A percentile compares a stretch with the other conserved stretches of the same genome.
These are phyloP conservation scores for Friedmanniomyces endolithicus DNA, from an alignment of 495 filamentous ascomycete species.

Conservation along the genomic window DNA sequence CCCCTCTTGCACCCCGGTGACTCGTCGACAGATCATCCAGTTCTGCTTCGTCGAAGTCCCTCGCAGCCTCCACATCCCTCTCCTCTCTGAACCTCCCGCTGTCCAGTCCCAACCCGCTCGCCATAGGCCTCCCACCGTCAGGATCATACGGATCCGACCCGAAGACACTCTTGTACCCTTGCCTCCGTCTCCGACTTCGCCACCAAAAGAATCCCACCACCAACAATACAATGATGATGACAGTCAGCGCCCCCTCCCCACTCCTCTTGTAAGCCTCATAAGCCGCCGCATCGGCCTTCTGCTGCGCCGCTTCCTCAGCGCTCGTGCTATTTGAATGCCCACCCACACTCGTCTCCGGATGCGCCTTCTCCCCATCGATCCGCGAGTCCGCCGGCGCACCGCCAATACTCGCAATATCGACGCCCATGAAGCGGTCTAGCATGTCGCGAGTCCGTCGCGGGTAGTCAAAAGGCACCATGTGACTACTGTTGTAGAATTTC, in stretches of 20 bases:
- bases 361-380: constrained; percentile 80
- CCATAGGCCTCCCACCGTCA: constrained; percentile 23
- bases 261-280: constrained; percentile 88
- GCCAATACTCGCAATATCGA: constrained; percentile 86
- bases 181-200: constrained; percentile 42
- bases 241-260: constrained; percentile 75
- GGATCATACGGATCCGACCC: constrained; percentile 28
- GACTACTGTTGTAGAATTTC: constrained; percentile 84
- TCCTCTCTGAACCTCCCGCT: constrained; percentile 37
- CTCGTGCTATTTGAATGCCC: constrained; percentile 53
- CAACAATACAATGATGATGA: constrained; percentile 66
- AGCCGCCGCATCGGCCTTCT: constrained; percentile 70
- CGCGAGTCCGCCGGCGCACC: constrained; percentile 70
- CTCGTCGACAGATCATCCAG: constrained; percentile 50
- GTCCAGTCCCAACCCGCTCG: constrained; percentile 34
- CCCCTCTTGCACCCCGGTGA: background rate
- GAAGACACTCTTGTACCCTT: constrained; percentile 38
- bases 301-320: constrained; percentile 56
- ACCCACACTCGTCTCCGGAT: constrained; percentile 68
- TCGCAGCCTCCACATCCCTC: constrained; percentile 58
- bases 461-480: constrained; percentile 96
- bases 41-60: constrained; percentile 82
- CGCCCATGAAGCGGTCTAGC: constrained; percentile 90
- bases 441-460: constrained; percentile 82
- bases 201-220: constrained; percentile 81